phyloP scores from a whole-genome alignment of 352 stramenopile genomes.

The Globisporangium carolinianum region DNA sequence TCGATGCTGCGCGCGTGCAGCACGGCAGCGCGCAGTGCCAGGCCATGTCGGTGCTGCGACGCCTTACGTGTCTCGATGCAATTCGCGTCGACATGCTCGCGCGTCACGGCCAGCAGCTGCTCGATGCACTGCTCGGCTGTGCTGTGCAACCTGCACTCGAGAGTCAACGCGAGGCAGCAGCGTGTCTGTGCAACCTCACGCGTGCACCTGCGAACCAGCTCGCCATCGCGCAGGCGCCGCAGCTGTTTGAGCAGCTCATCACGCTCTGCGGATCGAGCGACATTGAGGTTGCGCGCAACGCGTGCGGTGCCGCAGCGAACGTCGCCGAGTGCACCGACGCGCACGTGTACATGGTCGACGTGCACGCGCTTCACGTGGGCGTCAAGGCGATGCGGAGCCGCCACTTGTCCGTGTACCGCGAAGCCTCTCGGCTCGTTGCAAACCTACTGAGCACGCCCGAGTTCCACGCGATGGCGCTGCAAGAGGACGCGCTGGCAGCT shows the following conservation, averaged over 20 bases:
- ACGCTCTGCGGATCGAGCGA: slow-evolving; percentile 74
- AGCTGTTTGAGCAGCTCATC: slow-evolving; percentile 61
- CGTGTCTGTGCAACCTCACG: slow-evolving; percentile 83
- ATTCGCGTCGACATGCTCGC: slow-evolving; percentile 84
- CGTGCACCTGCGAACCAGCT: slow-evolving; percentile 78
- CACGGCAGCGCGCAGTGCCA: slow-evolving; percentile 79
- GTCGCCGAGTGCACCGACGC: slow-evolving; percentile 80
- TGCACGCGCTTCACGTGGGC: slow-evolving; percentile 83
- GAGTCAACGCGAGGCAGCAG: slow-evolving; percentile 86
- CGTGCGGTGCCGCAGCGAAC: slow-evolving; percentile 89
- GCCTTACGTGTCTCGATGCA: slow-evolving; percentile 72
- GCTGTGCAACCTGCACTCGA: slow-evolving; percentile 58
- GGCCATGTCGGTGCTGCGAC: slow-evolving; percentile 85
- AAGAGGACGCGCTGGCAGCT: slow-evolving; percentile 79
- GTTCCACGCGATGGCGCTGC: slow-evolving; percentile 76
- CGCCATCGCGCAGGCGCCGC: slow-evolving; percentile 35
- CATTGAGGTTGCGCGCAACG: slow-evolving; percentile 89
- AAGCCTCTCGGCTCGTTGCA: slow-evolving; percentile 84
- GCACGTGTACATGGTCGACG: slow-evolving; percentile 80
- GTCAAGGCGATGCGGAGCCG: slow-evolving; percentile 85
- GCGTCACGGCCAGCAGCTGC: slow-evolving; percentile 37
- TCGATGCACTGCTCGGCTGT: slow-evolving; percentile 45
- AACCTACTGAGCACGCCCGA: slow-evolving; percentile 86
- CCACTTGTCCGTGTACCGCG: slow-evolving; percentile 88
- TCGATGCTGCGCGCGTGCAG: slow-evolving; percentile 37